Percentiles rank a stretch among this genome's conserved stretches.
Conservation (phyloP, 2,329 filamentous ascomycete species). For the Cordyceps militaris region DNA sequence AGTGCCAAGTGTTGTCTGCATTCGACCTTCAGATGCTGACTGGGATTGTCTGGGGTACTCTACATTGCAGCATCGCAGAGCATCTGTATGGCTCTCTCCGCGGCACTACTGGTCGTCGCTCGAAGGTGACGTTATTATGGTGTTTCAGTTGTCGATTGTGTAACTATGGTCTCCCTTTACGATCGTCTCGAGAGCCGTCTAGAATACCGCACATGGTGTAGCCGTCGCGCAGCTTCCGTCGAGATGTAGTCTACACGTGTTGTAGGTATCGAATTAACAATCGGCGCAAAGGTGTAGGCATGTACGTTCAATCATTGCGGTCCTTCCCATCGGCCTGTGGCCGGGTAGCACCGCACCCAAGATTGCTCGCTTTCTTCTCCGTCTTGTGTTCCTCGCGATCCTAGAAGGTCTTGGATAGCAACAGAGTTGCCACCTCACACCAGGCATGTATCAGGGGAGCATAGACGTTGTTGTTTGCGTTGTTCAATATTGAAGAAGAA, state of each 20-base stretch:
- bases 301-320: constrained; percentile 56
- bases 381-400: constrained; percentile 41
- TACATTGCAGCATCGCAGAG: background rate
- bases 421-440: constrained; percentile 36
- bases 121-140: background rate
- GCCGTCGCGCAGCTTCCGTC: background rate
- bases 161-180: background rate
- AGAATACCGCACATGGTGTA: background rate
- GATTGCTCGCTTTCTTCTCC: constrained; percentile 50
- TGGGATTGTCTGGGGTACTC: no score
- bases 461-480: constrained; percentile 41
- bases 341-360: constrained; percentile 52
- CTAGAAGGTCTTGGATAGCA: constrained; percentile 41
- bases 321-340: constrained; percentile 42
- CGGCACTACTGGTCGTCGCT: background rate
- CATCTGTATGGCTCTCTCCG: background rate
- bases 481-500: constrained; percentile 35
- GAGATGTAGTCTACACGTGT: background rate
- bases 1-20: no score
- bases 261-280: no score
- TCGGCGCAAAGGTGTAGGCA: constrained; percentile 17
- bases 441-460: constrained; percentile 34
- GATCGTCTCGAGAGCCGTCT: background rate
- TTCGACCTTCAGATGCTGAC: no score
- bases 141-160: background rate